Evolutionary conservation across 768 basidiomycete genomes (phyloP).

Genomic region (Omphalotus guepiniiformis): DNA sequence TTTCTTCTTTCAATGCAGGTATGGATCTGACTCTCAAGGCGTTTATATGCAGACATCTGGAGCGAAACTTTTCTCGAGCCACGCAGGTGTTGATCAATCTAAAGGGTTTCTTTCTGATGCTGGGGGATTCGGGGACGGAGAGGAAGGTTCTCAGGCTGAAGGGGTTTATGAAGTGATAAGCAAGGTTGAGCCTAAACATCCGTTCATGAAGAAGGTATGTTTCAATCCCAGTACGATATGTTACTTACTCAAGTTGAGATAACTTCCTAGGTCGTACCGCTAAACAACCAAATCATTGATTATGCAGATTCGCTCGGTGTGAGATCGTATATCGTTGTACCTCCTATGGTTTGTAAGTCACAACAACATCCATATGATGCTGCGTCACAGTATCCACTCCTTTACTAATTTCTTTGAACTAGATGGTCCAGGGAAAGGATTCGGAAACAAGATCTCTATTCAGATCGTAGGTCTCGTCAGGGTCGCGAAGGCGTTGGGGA

Average conservation of each 20-base stretch:
- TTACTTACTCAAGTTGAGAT: background rate
- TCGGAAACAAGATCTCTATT: conserved; percentile 13
- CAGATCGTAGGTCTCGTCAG: conserved; percentile 11
- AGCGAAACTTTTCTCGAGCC: conserved; percentile 11
- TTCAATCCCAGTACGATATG: background rate
- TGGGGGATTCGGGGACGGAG: too few relatives aligned
- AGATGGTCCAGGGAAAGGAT: conserved; percentile 11
- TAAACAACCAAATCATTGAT: conserved; percentile 8
- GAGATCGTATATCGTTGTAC: conserved; percentile 10
- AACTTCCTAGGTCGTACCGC: background rate
- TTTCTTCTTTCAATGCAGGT: background rate
- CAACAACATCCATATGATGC: background rate
- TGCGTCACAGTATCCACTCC: background rate
- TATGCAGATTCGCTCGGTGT: conserved; percentile 9
- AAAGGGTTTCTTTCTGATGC: conserved; percentile 6
- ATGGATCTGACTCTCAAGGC: background rate
- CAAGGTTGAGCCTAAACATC: background rate
- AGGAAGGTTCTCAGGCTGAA: too few relatives aligned
- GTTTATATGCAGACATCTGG: conserved; percentile 7
- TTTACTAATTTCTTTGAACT: background rate
- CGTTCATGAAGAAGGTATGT: conserved; percentile 9
- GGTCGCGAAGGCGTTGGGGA: conserved; percentile 5
- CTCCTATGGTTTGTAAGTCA: conserved; percentile 13
- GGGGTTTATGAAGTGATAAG: conserved; percentile 5
- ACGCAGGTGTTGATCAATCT: conserved; percentile 7